Evolutionary conservation across 78 protist species (phyloP).

Genomic region (Goniomonas avonlea): DNA sequence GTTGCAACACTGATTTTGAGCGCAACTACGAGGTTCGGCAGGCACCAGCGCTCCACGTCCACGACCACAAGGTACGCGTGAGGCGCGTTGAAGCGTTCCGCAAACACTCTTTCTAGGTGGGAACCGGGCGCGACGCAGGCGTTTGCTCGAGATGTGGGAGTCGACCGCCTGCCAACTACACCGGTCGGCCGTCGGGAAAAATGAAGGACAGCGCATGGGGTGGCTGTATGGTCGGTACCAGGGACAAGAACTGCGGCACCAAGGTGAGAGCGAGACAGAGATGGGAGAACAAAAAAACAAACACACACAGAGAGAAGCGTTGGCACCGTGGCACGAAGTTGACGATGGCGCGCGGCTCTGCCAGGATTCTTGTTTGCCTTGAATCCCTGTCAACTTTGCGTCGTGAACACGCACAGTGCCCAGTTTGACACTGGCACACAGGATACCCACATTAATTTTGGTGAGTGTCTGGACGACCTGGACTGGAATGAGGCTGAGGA

Average conservation of each 20-base stretch:
- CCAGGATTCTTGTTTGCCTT: too few species aligned
- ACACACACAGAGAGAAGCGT: too few species aligned
- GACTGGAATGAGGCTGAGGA: slow-evolving; percentile 7
- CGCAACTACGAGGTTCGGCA: slow-evolving; percentile 23
- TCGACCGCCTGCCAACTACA: slow-evolving; percentile 11
- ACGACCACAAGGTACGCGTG: slow-evolving; percentile 25
- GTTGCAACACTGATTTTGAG: slow-evolving; percentile 20
- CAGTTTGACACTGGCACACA: too few species aligned
- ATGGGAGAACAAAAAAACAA: too few species aligned
- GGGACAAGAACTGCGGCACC: background rate
- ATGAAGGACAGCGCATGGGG: background rate
- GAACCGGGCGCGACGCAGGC: too few species aligned
- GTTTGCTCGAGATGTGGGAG: slow-evolving; percentile 4
- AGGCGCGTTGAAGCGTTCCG: too few species aligned
- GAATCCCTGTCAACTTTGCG: too few species aligned
- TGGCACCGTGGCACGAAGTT: too few species aligned
- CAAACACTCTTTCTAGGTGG: too few species aligned
- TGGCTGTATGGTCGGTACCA: slow-evolving; percentile 1
- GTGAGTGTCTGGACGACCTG: background rate
- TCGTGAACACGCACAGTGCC: too few species aligned
- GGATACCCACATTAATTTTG: slow-evolving; percentile 27
- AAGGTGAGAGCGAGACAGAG: too few species aligned
- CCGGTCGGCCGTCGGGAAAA: slow-evolving; percentile 22
- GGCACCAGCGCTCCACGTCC: slow-evolving; percentile 2
- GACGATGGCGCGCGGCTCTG: too few species aligned